These are phyloP conservation scores for Neopestalotiopsis clavispora DNA, from an alignment of 2,329 filamentous ascomycete species.

Conservation along the genomic window DNA sequence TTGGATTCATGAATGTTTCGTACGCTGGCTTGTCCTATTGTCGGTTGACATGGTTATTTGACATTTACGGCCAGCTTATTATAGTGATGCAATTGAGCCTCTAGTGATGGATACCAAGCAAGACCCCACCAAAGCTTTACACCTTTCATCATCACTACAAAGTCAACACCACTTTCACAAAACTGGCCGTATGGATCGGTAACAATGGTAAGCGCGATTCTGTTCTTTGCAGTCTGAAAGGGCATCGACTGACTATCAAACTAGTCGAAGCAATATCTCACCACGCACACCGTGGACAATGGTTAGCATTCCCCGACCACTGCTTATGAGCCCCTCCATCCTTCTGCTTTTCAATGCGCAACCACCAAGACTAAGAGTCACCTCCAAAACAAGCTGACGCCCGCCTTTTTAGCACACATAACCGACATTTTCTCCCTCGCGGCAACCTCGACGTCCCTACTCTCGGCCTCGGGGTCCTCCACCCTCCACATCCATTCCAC, in stretches of 20 bases:
- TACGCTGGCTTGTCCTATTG: background rate
- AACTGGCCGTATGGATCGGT: constrained; percentile 39
- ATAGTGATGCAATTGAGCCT: constrained; percentile 17
- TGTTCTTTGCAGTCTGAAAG: background rate
- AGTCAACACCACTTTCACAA: constrained; percentile 22
- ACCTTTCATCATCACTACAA: constrained; percentile 26
- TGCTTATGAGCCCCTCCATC: constrained; percentile 23
- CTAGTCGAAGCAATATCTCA: constrained; percentile 98
- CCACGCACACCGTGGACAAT: constrained; percentile 87
- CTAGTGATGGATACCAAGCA: background rate
- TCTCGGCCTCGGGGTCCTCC: constrained; percentile 86
- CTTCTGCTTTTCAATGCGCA: constrained; percentile 9
- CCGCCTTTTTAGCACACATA: constrained; percentile 66
- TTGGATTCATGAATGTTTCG: background rate
- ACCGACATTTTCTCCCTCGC: constrained; percentile 86
- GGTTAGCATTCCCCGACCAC: constrained; percentile 56
- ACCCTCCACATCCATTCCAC: constrained; percentile 82
- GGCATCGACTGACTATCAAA: background rate
- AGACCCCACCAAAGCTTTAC: constrained; percentile 34
- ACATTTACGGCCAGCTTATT: background rate
- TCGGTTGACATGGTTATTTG: background rate
- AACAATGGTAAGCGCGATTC: constrained; percentile 41
- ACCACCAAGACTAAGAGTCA: background rate
- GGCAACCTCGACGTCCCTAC: constrained; percentile 71
- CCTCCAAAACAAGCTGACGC: background rate